Evolutionary conservation across 2,329 filamentous ascomycete species (phyloP).

Genomic region (Sarocladium strictum): DNA sequence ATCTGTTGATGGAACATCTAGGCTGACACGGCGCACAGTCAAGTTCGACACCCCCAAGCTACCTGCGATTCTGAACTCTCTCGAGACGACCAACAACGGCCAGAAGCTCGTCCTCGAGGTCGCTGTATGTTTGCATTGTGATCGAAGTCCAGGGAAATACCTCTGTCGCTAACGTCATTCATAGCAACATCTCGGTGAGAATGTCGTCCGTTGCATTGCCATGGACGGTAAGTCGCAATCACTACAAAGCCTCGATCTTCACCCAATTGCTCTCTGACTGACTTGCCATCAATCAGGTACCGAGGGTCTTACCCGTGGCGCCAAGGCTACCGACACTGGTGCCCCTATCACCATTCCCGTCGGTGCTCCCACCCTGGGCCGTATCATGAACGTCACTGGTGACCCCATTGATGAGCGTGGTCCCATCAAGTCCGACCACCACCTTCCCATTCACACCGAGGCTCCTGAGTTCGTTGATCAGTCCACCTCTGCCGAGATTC

Average conservation of each 20-base stretch:
- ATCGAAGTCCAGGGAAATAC: conserved; percentile 3
- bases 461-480: conserved; percentile 90
- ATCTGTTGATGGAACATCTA: neutral
- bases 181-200: conserved; percentile 99
- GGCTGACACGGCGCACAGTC: conserved; percentile 50
- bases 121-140: conserved; percentile 57
- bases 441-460: conserved; percentile 87
- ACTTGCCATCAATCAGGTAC: conserved; percentile 72
- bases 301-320: conserved; percentile 96
- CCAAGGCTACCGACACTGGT: conserved; percentile 80
- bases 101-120: conserved; percentile 96
- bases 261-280: conserved; percentile 12
- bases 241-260: conserved; percentile 11
- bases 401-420: conserved; percentile 99
- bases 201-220: conserved; percentile 98
- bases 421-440: conserved; percentile 90
- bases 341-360: conserved; percentile 94
- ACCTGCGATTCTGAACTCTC: conserved; percentile 94
- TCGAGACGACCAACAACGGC: conserved; percentile 85
- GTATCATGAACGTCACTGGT: conserved; percentile 99
- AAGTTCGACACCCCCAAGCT: conserved; percentile 96
- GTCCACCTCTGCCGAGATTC: conserved; percentile 91
- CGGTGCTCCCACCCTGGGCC: conserved; percentile 86
- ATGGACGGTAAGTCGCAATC: conserved; percentile 74
- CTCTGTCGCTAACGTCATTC: conserved; percentile 28